Evolutionary conservation across 2,329 filamentous ascomycete genomes (phyloP).

Genomic region (Phialophora chinensis): DNA sequence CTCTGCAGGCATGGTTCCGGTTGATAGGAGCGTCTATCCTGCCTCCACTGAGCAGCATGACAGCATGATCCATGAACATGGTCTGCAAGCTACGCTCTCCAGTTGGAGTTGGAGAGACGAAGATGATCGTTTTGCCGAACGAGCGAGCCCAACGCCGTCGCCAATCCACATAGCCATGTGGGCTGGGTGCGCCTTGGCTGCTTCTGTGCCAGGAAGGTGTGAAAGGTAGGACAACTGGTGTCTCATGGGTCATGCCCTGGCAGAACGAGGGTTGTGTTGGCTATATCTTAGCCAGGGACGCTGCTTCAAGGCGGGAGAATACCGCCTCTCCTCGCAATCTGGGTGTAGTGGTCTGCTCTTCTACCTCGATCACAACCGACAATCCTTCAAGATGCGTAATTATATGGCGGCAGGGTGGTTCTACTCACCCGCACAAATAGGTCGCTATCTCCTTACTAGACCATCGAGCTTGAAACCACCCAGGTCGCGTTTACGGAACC

Average conservation of each 20-base stretch:
- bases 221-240: neutral
- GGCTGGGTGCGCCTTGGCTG: neutral
- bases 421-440: slow-evolving; percentile 45
- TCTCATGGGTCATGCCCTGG: neutral
- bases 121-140: neutral
- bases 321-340: neutral
- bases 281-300: neutral
- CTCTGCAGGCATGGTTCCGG: neutral
- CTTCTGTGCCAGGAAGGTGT: neutral
- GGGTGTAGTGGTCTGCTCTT: neutral
- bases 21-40: neutral
- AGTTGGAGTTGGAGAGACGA: neutral
- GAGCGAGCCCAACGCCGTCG: neutral
- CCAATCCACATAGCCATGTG: neutral
- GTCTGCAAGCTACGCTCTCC: neutral
- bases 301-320: neutral
- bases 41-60: neutral
- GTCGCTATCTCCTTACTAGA: slow-evolving; percentile 43
- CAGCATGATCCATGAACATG: neutral
- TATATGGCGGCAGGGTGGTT: slow-evolving; percentile 44
- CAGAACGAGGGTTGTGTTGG: neutral
- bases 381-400: slow-evolving; percentile 41
- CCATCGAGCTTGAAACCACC: neutral
- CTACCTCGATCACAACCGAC: neutral
- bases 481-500: neutral